Percentiles rank a stretch among this genome's conserved stretches.
phyloP scores from a whole-genome alignment of 768 basidiomycete genomes.

The Arthromyces matolae region DNA sequence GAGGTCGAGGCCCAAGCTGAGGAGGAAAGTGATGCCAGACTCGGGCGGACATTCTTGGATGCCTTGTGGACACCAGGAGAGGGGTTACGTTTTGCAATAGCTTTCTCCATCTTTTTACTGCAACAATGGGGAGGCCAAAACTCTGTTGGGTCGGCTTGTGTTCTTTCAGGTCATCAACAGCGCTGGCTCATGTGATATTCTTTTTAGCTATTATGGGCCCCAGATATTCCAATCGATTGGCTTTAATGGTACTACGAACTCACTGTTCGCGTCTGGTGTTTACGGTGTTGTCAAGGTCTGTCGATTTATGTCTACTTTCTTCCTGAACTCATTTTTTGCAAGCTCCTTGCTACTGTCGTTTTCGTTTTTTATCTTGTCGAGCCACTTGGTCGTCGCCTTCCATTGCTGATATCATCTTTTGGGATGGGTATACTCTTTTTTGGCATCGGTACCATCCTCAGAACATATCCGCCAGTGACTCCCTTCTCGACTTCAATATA shows the following conservation, averaged over 20 bases:
- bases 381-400: slow-evolving; percentile 59
- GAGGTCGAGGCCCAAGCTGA: slow-evolving; percentile 80
- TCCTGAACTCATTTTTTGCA: slow-evolving; percentile 17
- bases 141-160: slow-evolving; percentile 54
- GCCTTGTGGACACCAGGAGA: slow-evolving; percentile 81
- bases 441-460: slow-evolving; percentile 80
- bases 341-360: slow-evolving; percentile 58
- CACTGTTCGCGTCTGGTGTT: slow-evolving; percentile 71
- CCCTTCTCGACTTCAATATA: slow-evolving; percentile 21
- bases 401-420: slow-evolving; percentile 67
- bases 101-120: slow-evolving; percentile 71
- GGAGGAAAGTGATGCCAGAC: slow-evolving; percentile 65
- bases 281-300: slow-evolving; percentile 35
- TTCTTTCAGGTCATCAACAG: not conserved
- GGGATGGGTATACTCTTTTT: slow-evolving; percentile 81
- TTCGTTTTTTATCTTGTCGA: slow-evolving; percentile 69
- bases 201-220: slow-evolving; percentile 60
- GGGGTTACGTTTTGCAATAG: slow-evolving; percentile 75
- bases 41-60: slow-evolving; percentile 62
- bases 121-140: slow-evolving; percentile 89
- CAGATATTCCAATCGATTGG: slow-evolving; percentile 75
- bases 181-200: not conserved
- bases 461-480: slow-evolving; percentile 57
- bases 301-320: not conserved
- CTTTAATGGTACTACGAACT: slow-evolving; percentile 52